Evolutionary conservation across 148 eudicot genomes (phyloP).

Genomic region (Camellia japonica): DNA sequence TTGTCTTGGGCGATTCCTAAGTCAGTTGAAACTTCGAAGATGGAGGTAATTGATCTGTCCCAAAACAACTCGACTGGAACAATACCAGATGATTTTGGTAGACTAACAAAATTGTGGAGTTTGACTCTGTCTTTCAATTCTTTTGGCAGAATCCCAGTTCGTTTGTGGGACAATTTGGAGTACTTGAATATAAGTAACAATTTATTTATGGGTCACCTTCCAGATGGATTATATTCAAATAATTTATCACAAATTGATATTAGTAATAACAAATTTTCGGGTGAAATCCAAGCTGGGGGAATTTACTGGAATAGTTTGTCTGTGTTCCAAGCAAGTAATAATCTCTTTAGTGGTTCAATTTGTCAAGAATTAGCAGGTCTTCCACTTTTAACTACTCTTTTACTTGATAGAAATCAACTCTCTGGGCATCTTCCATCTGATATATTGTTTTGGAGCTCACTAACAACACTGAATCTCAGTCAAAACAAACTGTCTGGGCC

Average conservation of each 20-base stretch:
- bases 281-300: not conserved
- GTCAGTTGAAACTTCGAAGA: no score
- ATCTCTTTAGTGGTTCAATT: not conserved
- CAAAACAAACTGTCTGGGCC: conserved; percentile 3
- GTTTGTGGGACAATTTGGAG: not conserved
- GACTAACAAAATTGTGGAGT: not conserved
- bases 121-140: not conserved
- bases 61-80: conserved; percentile 4
- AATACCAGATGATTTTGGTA: not conserved
- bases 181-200: not conserved
- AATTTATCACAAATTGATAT: not conserved
- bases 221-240: not conserved
- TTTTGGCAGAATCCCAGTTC: not conserved
- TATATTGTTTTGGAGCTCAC: not conserved
- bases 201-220: not conserved
- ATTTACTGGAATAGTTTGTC: not conserved
- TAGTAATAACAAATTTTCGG: not conserved
- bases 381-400: not conserved
- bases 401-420: not conserved
- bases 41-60: no score
- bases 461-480: not conserved
- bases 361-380: not conserved
- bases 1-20: no score
- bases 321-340: not conserved
- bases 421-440: not conserved